A percentile compares a stretch with the other conserved stretches of the same genome.
Evolutionary conservation across 441 rosid species (phyloP).

Genomic region (Macaranga tanarius): DNA sequence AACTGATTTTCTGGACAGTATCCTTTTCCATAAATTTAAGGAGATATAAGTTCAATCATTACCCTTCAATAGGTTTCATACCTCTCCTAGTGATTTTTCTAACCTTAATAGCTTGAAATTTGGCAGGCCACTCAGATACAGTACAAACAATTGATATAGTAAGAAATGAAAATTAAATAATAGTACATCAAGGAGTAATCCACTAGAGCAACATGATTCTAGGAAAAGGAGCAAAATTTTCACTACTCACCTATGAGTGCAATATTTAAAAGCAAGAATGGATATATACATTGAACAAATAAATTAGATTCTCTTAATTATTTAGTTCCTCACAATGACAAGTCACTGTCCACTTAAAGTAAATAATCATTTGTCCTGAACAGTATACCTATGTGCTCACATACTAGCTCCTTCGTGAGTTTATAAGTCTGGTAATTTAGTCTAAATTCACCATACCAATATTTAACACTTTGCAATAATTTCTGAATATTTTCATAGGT

Average conservation of each 20-base stretch:
- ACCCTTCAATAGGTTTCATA: neutral
- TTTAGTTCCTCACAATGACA: no score
- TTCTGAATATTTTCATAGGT: no score
- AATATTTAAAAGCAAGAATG: no score
- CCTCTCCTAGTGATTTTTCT: neutral
- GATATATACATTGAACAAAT: neutral
- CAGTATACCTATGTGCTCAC: neutral
- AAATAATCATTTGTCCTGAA: neutral
- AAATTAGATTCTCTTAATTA: neutral
- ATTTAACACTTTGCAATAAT: neutral
- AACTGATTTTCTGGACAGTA: no score
- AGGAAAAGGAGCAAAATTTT: no score
- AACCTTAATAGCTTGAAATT: neutral
- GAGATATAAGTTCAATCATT: neutral
- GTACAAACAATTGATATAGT: no score
- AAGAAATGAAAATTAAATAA: no score
- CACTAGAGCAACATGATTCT: neutral
- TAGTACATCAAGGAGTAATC: neutral
- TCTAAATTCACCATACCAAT: neutral
- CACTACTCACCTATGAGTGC: neutral
- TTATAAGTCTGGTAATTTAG: neutral
- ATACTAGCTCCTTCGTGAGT: no score
- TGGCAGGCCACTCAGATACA: neutral
- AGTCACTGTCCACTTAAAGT: neutral
- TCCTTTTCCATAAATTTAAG: no score